Evolutionary conservation across 179 eudicot species (phyloP).

Genomic region (Nepenthes alata): DNA sequence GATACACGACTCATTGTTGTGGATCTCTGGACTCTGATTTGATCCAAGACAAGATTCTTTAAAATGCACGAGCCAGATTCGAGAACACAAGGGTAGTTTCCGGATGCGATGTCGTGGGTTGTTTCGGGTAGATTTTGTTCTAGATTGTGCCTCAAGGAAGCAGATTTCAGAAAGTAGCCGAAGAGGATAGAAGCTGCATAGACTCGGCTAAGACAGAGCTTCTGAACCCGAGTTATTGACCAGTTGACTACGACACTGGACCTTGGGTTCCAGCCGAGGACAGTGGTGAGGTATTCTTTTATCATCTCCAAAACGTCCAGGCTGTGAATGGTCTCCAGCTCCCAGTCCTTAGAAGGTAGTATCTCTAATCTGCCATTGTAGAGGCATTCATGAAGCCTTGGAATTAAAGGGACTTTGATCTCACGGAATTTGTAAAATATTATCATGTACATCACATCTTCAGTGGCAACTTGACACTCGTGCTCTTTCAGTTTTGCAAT

Average conservation of each 20-base stretch:
- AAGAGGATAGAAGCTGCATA: constrained; percentile 51
- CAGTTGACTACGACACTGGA: constrained; percentile 51
- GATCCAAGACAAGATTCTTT: constrained; percentile 24
- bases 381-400: constrained; percentile 61
- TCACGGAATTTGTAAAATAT: constrained; percentile 51
- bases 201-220: constrained; percentile 30
- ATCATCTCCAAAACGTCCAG: constrained; percentile 59
- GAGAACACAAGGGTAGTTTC: constrained; percentile 18
- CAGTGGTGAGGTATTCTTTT: constrained; percentile 43
- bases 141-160: constrained; percentile 47
- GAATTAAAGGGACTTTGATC: constrained; percentile 52
- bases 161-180: constrained; percentile 82
- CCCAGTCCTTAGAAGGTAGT: constrained; percentile 58
- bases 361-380: constrained; percentile 69
- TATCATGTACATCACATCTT: constrained; percentile 63
- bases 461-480: constrained; percentile 46
- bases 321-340: constrained; percentile 69
- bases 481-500: constrained; percentile 54
- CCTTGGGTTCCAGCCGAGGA: constrained; percentile 41
- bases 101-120: constrained; percentile 15
- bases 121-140: constrained; percentile 28
- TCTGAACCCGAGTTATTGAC: constrained; percentile 38
- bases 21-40: constrained; percentile 14
- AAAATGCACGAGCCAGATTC: constrained; percentile 18
- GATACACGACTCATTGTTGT: constrained; percentile 24